Conservation (phyloP, 164 flowering plant species). For the Protea cynaroides region DNA sequence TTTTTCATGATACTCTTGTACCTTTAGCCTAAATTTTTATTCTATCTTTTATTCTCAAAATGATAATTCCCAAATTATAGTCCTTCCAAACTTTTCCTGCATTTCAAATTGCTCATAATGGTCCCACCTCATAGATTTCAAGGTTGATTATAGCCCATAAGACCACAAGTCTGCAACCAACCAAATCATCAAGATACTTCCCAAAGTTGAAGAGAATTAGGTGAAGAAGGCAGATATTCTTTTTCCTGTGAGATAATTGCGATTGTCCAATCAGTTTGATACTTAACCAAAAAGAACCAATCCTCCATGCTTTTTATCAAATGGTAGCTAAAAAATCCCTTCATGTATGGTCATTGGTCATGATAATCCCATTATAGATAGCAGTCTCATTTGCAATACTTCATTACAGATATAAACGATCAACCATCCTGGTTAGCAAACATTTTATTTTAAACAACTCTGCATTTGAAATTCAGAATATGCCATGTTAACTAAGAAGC, state of each 20-base stretch:
- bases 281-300: background rate
- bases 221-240: background rate
- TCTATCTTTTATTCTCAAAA: too few species aligned
- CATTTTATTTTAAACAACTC: background rate
- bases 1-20: too few species aligned
- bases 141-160: too few species aligned
- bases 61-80: too few species aligned
- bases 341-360: background rate
- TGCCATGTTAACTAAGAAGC: constrained; percentile 4
- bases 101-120: too few species aligned
- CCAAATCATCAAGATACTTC: too few species aligned
- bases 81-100: too few species aligned
- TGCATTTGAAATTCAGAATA: background rate
- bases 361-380: background rate
- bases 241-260: background rate
- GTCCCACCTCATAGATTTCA: too few species aligned
- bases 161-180: too few species aligned
- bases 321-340: background rate
- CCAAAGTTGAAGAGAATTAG: background rate
- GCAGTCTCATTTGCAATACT: too few species aligned
- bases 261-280: background rate
- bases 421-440: background rate
- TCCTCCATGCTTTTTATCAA: background rate
- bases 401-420: background rate
- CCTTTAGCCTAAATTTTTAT: too few species aligned